Percentiles rank a stretch among this genome's conserved stretches.
Conservation (phyloP, 1,139 yeast species). For the Yamadazyma diospyri region DNA sequence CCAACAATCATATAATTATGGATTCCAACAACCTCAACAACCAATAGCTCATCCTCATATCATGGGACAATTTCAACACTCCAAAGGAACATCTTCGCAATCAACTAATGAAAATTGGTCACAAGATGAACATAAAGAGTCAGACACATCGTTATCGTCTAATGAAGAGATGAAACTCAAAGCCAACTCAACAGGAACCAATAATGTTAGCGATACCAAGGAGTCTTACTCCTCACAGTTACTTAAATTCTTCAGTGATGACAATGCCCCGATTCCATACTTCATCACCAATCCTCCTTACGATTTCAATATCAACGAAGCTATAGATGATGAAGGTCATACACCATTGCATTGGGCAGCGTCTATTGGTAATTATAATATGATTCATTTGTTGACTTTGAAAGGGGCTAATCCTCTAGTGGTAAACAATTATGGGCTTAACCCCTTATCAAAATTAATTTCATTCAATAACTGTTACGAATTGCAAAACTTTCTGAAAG, state of each 20-base stretch:
- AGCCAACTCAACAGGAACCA: slow-evolving; percentile 6
- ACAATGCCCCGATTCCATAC: slow-evolving; percentile 68
- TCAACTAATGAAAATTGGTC: slow-evolving; percentile 49
- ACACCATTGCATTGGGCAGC: slow-evolving; percentile 97
- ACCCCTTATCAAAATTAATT: slow-evolving; percentile 78
- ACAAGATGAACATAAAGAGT: slow-evolving; percentile 43
- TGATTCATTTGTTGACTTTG: slow-evolving; percentile 65
- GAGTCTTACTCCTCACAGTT: slow-evolving; percentile 54
- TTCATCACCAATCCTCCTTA: slow-evolving; percentile 71
- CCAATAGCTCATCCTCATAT: slow-evolving; percentile 16
- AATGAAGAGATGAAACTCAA: slow-evolving; percentile 24
- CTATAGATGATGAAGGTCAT: slow-evolving; percentile 94
- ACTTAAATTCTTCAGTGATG: slow-evolving; percentile 65
- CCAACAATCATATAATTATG: slow-evolving; percentile 9
- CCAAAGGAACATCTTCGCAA: slow-evolving; percentile 34
- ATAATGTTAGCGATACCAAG: slow-evolving; percentile 3
- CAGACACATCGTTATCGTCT: slow-evolving; percentile 44
- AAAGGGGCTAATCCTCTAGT: slow-evolving; percentile 77
- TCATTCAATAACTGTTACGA: slow-evolving; percentile 88
- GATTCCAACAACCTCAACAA: slow-evolving; percentile 13
- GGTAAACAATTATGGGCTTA: slow-evolving; percentile 74
- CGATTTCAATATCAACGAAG: slow-evolving; percentile 78
- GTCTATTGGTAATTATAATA: slow-evolving; percentile 76
- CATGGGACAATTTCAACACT: slow-evolving; percentile 30
- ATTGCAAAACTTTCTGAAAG: slow-evolving; percentile 65